Evolutionary conservation across 768 basidiomycete species (phyloP), one percentile per base, ranked within the genome.

Genomic region (Trametes villosa): DNA sequence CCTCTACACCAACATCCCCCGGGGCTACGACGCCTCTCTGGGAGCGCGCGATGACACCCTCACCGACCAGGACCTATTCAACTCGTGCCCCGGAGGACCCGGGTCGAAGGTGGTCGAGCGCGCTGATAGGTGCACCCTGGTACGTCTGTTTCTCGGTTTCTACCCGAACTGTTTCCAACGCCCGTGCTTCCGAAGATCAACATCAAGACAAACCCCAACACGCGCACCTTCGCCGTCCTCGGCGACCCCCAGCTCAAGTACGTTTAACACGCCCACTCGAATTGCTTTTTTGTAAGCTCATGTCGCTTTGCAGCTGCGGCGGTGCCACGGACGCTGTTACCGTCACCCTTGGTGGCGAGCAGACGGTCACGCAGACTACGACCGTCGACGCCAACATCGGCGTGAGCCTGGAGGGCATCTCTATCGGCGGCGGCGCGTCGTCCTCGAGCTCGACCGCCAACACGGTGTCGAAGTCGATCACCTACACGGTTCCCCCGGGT

Each of bases 221-320:
- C 33, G 9, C 60, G 60, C 27, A 24, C 42, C 4, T 62, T 49
- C 18, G 55, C 8, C 18, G 55, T 55, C 24, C 60, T 62, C 49
- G 60, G 60, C 27, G 55, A 62, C 54, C 60, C 60, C 15, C 54
- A 57, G 45, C 50, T 62, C 13, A 62, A 62, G 59, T 60, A 42
- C 27, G 59, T 26, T 4, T 4, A 18, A 31, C n/a, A n/a, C n/a
- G n/a, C n/a, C n/a, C n/a, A 3, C 1, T 1, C n/a, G 4, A 27
- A 13, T 5, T 22, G 1, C 24, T 18, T 2, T 9, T 18, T 22
- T n/a, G 18, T 40, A 6, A 3, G 2, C 22, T 24, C 8, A 29
- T n/a, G n/a, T 48, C 3, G 20, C 15, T 15, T 22, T 45, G 22
- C 31, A 59, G 57, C 53, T 60, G 59, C 47, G 53, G 53, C 29